Evolutionary conservation across 2,329 filamentous ascomycete species (phyloP), one percentile per base, ranked within the genome.

Genomic region (Xylaria sp.): DNA sequence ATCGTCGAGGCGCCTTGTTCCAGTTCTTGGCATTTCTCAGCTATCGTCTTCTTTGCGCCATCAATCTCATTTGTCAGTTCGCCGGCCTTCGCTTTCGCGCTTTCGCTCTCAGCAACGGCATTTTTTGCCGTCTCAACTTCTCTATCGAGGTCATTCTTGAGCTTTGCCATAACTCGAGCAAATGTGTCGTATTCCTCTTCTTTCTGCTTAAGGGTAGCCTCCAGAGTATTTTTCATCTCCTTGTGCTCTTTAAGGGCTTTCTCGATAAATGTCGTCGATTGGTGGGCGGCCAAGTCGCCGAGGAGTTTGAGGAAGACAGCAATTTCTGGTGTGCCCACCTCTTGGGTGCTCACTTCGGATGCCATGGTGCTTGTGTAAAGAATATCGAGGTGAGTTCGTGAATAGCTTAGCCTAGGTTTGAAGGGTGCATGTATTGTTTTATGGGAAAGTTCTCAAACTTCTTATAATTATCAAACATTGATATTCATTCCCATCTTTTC

Each of bases 381-480:
- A 18, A n/a, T 46, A 13, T 56, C 18, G 20, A 8, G 46, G n/a
- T 13, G 25, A 25, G 49, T 65, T n/a, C 41, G 39, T 48, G 54
- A 49, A 46, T 61, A 10, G 33, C 18, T 56, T 56, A 23, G 62
- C 31, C 23, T 48, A 31, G n/a, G 36, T 20, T 12, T 51, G 48
- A 46, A 15, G 3, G 18, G 28, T 43, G 57, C 13, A 20, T 48
- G 28, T 41, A 46, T 23, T 18, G 2, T 13, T 28, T 55, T 23
- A 54, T 52, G 9, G 28, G 43, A 61, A 31, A 39, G 20, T 39
- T 55, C 18, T 20, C 13, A 13, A 51, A 13, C 43, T 66, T 71
- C 62, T 71, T 71, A 59, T 69, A n/a, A n/a, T n/a, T n/a, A 69
- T 48, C 25, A 36, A 57, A 1, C 33, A 25, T 64, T 59, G 51